Evolutionary conservation across 2,329 filamentous ascomycete genomes (phyloP).

Genomic region (Sarocladium strictum): DNA sequence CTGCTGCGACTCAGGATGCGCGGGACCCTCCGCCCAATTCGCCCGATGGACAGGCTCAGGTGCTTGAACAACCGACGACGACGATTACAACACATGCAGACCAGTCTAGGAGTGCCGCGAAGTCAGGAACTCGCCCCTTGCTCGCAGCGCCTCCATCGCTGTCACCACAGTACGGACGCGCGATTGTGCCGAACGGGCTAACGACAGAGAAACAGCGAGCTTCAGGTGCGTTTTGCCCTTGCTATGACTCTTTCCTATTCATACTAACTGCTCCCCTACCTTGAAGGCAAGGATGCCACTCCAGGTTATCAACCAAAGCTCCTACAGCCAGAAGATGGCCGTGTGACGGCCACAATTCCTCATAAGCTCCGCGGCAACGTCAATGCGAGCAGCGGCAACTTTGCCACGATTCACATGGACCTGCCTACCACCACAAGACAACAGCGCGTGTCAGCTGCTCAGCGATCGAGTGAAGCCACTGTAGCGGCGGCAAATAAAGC

Average conservation of each 20-base stretch:
- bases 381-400: slow-evolving; percentile 52
- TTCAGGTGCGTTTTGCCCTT: too few relatives aligned
- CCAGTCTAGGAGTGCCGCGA: too few relatives aligned
- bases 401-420: slow-evolving; percentile 58
- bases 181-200: neutral
- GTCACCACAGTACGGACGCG: neutral
- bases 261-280: neutral
- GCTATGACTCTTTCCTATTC: neutral
- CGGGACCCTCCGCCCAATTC: neutral
- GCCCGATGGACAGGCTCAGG: neutral
- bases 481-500: slow-evolving; percentile 47
- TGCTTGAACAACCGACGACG: neutral
- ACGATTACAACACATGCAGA: neutral
- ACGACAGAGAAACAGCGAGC: neutral
- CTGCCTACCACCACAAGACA: slow-evolving; percentile 30
- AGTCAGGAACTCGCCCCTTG: neutral
- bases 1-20: neutral
- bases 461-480: slow-evolving; percentile 56
- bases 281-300: neutral
- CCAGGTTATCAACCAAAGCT: slow-evolving; percentile 1
- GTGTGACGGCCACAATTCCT: slow-evolving; percentile 51
- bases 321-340: slow-evolving; percentile 20
- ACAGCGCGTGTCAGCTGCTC: slow-evolving; percentile 48
- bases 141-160: neutral
- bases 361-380: slow-evolving; percentile 42